Evolutionary conservation across 176 grass and related monocot species (phyloP).

Genomic region (Alopecurus myosuroides): DNA sequence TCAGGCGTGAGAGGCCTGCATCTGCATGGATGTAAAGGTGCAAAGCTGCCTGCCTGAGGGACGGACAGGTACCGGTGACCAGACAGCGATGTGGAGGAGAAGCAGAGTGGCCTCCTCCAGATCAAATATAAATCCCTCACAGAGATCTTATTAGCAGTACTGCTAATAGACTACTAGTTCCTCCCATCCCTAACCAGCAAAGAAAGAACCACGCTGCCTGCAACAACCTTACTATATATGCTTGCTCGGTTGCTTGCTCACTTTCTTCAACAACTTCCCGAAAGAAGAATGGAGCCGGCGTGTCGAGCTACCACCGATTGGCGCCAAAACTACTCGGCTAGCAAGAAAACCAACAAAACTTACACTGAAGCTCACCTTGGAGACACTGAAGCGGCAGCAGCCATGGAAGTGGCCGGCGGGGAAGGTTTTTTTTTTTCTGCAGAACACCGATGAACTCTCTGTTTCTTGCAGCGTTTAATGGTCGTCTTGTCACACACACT

Average conservation of each 20-base stretch:
- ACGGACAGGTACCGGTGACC: constrained; percentile 10
- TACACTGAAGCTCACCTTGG: constrained; percentile 24
- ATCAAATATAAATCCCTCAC: not conserved
- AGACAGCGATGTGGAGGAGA: not conserved
- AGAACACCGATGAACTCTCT: not conserved
- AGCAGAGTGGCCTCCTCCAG: not conserved
- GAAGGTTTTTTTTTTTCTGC: not conserved
- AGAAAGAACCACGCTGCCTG: not conserved
- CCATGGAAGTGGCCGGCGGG: not conserved
- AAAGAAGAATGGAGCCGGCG: not conserved
- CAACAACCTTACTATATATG: constrained; percentile 4
- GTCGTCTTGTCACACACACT: not conserved
- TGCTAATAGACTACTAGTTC: not conserved
- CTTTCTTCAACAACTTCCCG: not conserved
- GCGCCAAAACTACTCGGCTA: not conserved
- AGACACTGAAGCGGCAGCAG: not conserved
- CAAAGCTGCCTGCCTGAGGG: constrained; percentile 14
- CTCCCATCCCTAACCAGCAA: not conserved
- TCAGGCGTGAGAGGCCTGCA: too few relatives aligned
- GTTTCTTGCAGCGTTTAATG: not conserved
- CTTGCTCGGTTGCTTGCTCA: not conserved
- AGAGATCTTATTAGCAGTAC: not conserved
- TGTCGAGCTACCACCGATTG: not conserved
- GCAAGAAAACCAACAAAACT: not conserved
- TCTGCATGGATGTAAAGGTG: not conserved